Conservation (phyloP, 169 alveolate species). For the Toxoplasma gondii region DNA sequence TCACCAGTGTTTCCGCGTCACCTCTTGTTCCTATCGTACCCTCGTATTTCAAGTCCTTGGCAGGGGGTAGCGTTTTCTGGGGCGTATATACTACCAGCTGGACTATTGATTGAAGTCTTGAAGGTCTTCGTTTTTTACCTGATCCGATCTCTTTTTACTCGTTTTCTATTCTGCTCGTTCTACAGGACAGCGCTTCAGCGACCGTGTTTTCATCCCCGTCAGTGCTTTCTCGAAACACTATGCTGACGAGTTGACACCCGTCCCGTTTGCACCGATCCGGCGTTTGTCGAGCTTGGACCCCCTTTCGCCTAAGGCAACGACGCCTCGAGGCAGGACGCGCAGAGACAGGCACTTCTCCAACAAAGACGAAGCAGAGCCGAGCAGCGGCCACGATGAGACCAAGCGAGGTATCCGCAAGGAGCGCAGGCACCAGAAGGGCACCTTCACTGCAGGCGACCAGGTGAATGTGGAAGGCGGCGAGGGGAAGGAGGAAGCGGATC, state of each 20-base stretch:
- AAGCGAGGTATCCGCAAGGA: not conserved
- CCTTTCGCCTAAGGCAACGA: not conserved
- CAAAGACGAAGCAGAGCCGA: not conserved
- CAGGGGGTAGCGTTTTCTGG: too few species aligned
- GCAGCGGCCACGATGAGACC: not conserved
- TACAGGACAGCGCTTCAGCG: slow-evolving; percentile 71
- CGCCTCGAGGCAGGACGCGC: not conserved
- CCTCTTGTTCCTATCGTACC: too few species aligned
- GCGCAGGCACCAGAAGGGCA: not conserved
- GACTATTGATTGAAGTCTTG: too few species aligned
- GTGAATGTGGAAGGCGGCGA: not conserved
- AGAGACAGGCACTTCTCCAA: not conserved
- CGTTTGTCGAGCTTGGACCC: slow-evolving; percentile 5
- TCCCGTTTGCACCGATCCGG: slow-evolving; percentile 6
- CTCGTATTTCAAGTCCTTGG: too few species aligned
- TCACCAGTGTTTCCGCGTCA: too few species aligned
- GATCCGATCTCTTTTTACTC: not conserved
- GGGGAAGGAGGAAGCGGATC: not conserved
- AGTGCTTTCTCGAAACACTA: slow-evolving; percentile 71
- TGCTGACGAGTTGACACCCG: slow-evolving; percentile 48
- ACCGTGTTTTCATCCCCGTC: slow-evolving; percentile 74
- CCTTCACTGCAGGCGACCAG: not conserved
- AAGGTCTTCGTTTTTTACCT: too few species aligned
- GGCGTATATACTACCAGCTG: too few species aligned
- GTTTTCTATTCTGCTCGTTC: not conserved